A percentile compares a stretch with the other conserved stretches of the same genome.
Conservation (phyloP, 169 alveolate species). For the Perkinsus marinus region DNA sequence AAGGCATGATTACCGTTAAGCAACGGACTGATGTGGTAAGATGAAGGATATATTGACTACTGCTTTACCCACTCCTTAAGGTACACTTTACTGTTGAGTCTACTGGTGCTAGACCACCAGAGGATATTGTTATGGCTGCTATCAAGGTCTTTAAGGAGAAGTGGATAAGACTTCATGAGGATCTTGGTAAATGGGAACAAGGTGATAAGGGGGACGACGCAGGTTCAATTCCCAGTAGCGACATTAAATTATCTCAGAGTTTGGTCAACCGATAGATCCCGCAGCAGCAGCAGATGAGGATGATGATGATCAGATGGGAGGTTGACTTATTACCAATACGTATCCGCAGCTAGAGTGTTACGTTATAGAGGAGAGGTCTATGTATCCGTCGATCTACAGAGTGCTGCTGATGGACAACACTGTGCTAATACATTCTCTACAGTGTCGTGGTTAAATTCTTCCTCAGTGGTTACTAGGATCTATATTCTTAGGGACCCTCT, state of each 20-base stretch:
- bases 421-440: no score
- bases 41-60: slow-evolving; percentile 17
- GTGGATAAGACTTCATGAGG: not conserved
- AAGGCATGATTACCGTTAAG: not conserved
- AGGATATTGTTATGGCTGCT: slow-evolving; percentile 48
- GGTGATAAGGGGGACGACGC: not conserved
- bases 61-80: not conserved
- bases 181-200: not conserved
- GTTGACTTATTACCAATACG: not conserved
- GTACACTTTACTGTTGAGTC: slow-evolving; percentile 55
- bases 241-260: not conserved
- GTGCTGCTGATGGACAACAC: no score
- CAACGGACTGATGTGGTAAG: slow-evolving; percentile 6
- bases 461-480: no score
- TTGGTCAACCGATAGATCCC: not conserved
- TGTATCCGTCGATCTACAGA: no score
- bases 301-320: not conserved
- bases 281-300: not conserved
- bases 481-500: no score
- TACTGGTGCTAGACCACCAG: slow-evolving; percentile 60
- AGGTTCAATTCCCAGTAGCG: not conserved
- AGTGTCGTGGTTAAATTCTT: no score
- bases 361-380: not conserved
- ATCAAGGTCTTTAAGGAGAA: slow-evolving; percentile 25
- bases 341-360: not conserved